These are phyloP conservation scores for Pilasporangium apinafurcum DNA, from an alignment of 352 stramenopile species.

Conservation along the genomic window DNA sequence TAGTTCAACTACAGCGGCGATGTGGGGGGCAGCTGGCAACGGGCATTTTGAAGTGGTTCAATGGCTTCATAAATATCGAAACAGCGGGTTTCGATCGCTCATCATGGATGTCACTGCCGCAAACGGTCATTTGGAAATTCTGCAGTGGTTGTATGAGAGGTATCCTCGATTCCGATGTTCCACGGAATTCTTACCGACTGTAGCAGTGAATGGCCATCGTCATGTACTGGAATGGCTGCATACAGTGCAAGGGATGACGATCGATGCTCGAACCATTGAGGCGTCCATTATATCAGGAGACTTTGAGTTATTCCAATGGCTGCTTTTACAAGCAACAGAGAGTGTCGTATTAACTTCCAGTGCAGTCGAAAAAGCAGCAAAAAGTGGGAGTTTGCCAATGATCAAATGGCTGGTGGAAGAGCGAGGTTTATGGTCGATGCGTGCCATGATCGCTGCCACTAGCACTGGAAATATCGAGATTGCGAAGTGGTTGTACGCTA, in stretches of 20 bases:
- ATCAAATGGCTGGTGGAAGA: conserved; percentile 20
- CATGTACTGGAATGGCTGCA: conserved; percentile 25
- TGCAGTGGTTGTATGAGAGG: conserved; percentile 33
- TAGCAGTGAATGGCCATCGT: conserved; percentile 22
- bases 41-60: conserved; percentile 27
- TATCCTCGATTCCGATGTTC: conserved; percentile 26
- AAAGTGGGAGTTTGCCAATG: conserved; percentile 15
- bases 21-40: conserved; percentile 27
- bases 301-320: conserved; percentile 22
- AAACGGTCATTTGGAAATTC: conserved; percentile 32
- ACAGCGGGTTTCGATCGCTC: conserved; percentile 27
- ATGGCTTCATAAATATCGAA: conserved; percentile 25
- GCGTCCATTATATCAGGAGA: conserved; percentile 22
- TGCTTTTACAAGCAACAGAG: conserved; percentile 10
- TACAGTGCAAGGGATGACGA: conserved; percentile 14
- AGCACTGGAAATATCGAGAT: conserved; percentile 20
- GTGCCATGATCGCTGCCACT: conserved; percentile 15
- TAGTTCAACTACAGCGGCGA: conserved; percentile 22
- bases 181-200: conserved; percentile 20
- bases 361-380: conserved; percentile 17
- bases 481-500: conserved; percentile 18
- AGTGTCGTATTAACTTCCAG: conserved; percentile 4
- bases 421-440: conserved; percentile 19
- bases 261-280: conserved; percentile 23
- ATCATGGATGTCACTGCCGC: conserved; percentile 38